These are phyloP conservation scores for Glycine latifolia DNA, from an alignment of 306 rosid species.

Conservation along the genomic window DNA sequence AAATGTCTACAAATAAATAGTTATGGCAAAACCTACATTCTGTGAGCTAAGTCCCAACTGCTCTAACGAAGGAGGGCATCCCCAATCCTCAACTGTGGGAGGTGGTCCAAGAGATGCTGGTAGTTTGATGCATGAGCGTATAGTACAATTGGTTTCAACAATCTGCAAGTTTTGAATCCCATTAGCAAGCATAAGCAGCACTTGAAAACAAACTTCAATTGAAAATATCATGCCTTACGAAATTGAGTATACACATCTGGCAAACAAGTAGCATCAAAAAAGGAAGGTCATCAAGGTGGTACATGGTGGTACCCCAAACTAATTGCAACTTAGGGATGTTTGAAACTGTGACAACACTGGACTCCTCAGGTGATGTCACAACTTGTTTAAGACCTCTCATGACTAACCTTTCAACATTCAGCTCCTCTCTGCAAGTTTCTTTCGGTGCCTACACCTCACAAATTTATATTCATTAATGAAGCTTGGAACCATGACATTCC, in stretches of 20 bases:
- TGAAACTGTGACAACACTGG: conserved; percentile 42
- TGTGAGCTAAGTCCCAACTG: conserved; percentile 70
- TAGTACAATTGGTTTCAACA: conserved; percentile 73
- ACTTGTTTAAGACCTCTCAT: conserved; percentile 62
- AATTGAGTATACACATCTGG: conserved; percentile 94
- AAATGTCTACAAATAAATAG: neutral
- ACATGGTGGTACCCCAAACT: conserved; percentile 96
- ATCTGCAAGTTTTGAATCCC: conserved; percentile 58
- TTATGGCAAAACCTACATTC: conserved; percentile 57
- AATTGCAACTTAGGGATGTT: conserved; percentile 65
- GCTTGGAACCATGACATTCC: conserved; percentile 36
- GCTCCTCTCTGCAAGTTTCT: conserved; percentile 96
- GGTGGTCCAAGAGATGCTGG: conserved; percentile 83
- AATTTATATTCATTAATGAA: conserved; percentile 43
- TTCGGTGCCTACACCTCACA: conserved; percentile 92
- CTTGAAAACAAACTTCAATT: conserved; percentile 25
- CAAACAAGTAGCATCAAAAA: conserved; percentile 62
- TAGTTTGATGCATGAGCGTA: conserved; percentile 75
- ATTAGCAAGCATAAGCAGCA: conserved; percentile 40
- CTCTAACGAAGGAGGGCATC: conserved; percentile 70
- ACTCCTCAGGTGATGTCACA: conserved; percentile 50
- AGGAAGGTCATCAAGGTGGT: conserved; percentile 86
- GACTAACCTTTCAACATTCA: conserved; percentile 73
- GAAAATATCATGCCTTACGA: conserved; percentile 70
- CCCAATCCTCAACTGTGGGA: conserved; percentile 80